Evolutionary conservation across 306 rosid species (phyloP).

Genomic region (Echinosophora koreensis): DNA sequence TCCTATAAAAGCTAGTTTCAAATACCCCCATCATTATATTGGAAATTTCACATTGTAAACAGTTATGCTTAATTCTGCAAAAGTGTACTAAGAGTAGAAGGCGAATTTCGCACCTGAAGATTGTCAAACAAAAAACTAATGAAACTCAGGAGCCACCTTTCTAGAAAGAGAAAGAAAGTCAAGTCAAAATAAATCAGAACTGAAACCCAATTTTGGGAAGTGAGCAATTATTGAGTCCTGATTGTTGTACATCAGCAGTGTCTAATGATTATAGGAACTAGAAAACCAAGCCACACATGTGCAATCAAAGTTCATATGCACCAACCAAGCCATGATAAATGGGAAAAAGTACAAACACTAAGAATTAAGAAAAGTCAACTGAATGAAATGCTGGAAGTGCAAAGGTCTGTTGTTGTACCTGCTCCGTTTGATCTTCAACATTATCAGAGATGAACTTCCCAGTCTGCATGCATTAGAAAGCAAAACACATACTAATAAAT

Average conservation of each 20-base stretch:
- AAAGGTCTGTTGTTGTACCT: slow-evolving; percentile 58
- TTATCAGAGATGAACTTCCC: slow-evolving; percentile 84
- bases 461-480: slow-evolving; percentile 63
- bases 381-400: neutral
- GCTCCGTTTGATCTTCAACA: slow-evolving; percentile 94
- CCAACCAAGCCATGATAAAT: slow-evolving; percentile 21
- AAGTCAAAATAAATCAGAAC: neutral
- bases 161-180: neutral
- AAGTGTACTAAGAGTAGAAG: too few species aligned
- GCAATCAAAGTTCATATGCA: slow-evolving; percentile 7
- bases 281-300: slow-evolving; percentile 1
- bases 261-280: too few species aligned
- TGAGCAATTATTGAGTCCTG: neutral
- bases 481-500: slow-evolving; percentile 28
- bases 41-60: neutral
- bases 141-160: neutral
- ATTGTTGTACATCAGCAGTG: neutral
- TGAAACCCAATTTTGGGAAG: neutral
- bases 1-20: neutral
- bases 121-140: too few species aligned
- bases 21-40: neutral
- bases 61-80: neutral
- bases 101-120: neutral
- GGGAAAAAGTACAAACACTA: neutral
- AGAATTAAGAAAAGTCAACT: neutral